These are phyloP conservation scores for Scutellaria minor DNA, from an alignment of 257 asterid species.

Conservation along the genomic window DNA sequence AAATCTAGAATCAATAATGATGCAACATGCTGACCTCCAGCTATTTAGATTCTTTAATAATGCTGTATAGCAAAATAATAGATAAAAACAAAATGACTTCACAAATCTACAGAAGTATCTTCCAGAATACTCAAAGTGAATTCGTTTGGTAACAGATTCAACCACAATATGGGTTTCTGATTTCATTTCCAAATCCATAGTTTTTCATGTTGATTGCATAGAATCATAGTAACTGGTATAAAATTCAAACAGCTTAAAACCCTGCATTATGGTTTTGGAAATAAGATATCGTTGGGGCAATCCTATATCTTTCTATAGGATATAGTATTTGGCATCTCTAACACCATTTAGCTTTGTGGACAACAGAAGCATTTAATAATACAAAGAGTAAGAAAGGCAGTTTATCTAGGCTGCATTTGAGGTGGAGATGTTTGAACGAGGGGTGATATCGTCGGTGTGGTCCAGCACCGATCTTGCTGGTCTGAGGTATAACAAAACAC, in stretches of 20 bases:
- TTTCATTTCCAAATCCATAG: neutral
- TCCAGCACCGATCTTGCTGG: no score
- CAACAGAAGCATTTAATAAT: neutral
- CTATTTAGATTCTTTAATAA: neutral
- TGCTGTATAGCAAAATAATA: constrained; percentile 4
- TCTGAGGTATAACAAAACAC: no score
- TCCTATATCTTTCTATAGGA: constrained; percentile 3
- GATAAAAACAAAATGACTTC: constrained; percentile 1
- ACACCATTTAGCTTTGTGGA: neutral
- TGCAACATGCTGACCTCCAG: neutral
- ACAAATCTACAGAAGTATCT: neutral
- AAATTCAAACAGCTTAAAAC: neutral
- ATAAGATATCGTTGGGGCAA: constrained; percentile 3
- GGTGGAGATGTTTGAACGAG: neutral
- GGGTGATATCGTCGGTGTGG: no score
- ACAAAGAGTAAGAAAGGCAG: neutral
- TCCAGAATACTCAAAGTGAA: neutral
- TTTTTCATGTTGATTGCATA: neutral
- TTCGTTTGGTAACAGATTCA: no score
- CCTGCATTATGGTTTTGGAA: neutral
- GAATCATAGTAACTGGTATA: neutral
- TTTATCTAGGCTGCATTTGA: neutral
- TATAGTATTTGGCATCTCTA: neutral
- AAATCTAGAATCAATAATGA: constrained; percentile 10
- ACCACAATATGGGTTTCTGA: neutral